Conservation (phyloP, 345 rosid species). For the Arabidopsis thaliana region TAIR10.1 NC_003076.8:5436501-5437000, state of each 20-base stretch:
- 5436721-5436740: neutral
- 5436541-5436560: slow-evolving; percentile 47
- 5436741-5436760: neutral
- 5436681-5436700: neutral
- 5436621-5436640: neutral
- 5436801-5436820: neutral
- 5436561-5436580: slow-evolving; percentile 44
- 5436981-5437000: neutral
- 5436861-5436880: neutral
- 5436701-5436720: neutral
- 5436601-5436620: slow-evolving; percentile 22
- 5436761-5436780: neutral
- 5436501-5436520: neutral
- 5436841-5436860: neutral
- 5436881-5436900: too few species aligned
- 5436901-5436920: neutral
- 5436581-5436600: slow-evolving; percentile 26
- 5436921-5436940: neutral
- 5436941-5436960: neutral
- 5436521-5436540: slow-evolving; percentile 25
- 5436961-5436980: neutral
- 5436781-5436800: neutral
- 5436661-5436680: neutral
- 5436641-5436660: neutral
- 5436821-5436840: neutral